Evolutionary conservation across 768 basidiomycete genomes (phyloP), one percentile per base, ranked within the genome.

Genomic region (Tulasnella sp.): DNA sequence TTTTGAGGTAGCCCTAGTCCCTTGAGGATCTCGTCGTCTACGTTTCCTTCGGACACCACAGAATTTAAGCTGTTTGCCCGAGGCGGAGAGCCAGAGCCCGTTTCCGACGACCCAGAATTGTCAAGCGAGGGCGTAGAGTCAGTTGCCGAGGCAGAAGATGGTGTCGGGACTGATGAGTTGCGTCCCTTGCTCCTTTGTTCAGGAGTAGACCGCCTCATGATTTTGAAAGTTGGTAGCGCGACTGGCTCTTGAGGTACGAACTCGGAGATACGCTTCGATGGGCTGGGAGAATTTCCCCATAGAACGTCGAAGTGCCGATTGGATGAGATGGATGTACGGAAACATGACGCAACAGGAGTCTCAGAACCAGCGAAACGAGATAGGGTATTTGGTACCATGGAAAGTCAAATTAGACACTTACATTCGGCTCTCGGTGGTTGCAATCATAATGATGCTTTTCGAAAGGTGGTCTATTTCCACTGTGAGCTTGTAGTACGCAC

Each of bases 181-280:
- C 68, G 68, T 29, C 32, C 44, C 42, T 69, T 69, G 41, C 26
- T 69, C 41, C 69, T 82, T 80, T 68, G 86, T 75, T 89, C 87
- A n/a, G 80, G 79, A 16, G 77, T 79, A 26, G 84, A 81, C 76
- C 92, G 86, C 59, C 88, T 87, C 91, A 94, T 94, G 76, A 94
- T 94, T 84, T 93, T 90, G 77, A 94, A 90, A 22, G 91, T 85
- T n/a, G 90, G 91, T 37, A 88, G 89, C 0, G 87, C 78, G 37
- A 34, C 36, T 5, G 87, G 83, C 77, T 92, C 91, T 4, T 86
- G 83, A 29, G 92, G 92, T 8, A 93, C 90, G 29, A 94, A 86
- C 65, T 93, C 92, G 73, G 84, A 84, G 69, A 94, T 83, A 69
- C 89, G 84, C 52, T 89, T 86, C 39, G 81, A 67, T 75, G 92